Percentiles rank a stretch among this genome's conserved stretches.
Conservation (phyloP, 2,329 filamentous ascomycete genomes). For the Hypomyces perniciosus region DNA sequence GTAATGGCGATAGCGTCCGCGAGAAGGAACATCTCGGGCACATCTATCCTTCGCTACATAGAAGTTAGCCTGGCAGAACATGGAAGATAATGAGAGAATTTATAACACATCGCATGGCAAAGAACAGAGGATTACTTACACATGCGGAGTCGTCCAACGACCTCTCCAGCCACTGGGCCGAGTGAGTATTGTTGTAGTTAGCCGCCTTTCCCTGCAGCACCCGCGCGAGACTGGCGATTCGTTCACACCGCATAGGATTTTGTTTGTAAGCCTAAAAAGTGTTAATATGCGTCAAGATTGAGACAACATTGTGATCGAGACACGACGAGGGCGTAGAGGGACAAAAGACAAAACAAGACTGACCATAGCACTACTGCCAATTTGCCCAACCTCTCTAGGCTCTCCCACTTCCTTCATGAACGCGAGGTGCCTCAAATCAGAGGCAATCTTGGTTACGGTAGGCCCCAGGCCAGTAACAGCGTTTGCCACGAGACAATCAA, state of each 20-base stretch:
- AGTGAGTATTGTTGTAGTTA: constrained; percentile 27
- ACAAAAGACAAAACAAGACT: constrained; percentile 36
- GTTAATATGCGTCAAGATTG: constrained; percentile 28
- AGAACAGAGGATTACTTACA: neutral
- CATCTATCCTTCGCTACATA: constrained; percentile 45
- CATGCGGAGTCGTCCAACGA: constrained; percentile 67
- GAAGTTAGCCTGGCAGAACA: neutral
- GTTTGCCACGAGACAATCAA: constrained; percentile 72
- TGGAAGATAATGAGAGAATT: neutral
- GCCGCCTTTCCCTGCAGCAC: constrained; percentile 28
- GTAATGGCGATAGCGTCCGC: constrained; percentile 63
- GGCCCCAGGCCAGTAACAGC: constrained; percentile 71
- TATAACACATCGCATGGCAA: neutral
- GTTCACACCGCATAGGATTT: constrained; percentile 14
- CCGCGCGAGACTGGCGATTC: neutral
- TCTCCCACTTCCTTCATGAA: constrained; percentile 79
- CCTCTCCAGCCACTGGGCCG: constrained; percentile 51
- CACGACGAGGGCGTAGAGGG: constrained; percentile 40
- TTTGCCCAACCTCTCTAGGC: constrained; percentile 3
- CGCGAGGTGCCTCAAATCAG: constrained; percentile 69
- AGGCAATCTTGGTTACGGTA: constrained; percentile 64
- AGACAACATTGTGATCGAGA: neutral
- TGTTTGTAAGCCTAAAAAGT: constrained; percentile 28
- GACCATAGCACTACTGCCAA: constrained; percentile 22
- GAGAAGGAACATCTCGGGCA: constrained; percentile 61